phyloP scores from a whole-genome alignment of 2,329 filamentous ascomycete genomes.

The Hypoxylon sp. region DNA sequence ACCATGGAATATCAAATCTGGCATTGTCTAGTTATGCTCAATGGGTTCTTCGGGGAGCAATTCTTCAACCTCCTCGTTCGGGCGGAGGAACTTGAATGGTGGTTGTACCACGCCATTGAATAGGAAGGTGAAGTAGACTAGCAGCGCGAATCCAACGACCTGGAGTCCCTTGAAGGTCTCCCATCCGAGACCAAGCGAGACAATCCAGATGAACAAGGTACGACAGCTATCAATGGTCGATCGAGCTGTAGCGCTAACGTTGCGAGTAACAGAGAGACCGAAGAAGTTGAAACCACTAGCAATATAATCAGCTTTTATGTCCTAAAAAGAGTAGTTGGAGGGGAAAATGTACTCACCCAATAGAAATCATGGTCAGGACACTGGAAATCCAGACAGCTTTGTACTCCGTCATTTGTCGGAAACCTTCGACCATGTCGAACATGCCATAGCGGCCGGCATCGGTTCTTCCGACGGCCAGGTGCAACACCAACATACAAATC shows the following conservation, averaged over 20 bases:
- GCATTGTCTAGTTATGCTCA: conserved; percentile 69
- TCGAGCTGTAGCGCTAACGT: conserved; percentile 90
- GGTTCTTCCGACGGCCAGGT: conserved; percentile 82
- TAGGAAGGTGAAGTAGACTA: conserved; percentile 96
- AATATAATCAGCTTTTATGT: conserved; percentile 10
- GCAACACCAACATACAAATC: conserved; percentile 83
- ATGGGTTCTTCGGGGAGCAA: conserved; percentile 87
- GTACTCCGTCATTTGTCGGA: conserved; percentile 83
- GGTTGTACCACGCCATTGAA: conserved; percentile 95
- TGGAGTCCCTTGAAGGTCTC: conserved; percentile 98
- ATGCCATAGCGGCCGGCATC: conserved; percentile 82
- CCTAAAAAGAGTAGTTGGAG: neutral
- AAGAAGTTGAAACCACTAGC: conserved; percentile 97
- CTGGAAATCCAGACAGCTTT: conserved; percentile 81
- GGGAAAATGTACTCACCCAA: conserved; percentile 75
- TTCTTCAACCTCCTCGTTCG: conserved; percentile 69
- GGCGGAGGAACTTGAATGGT: conserved; percentile 78
- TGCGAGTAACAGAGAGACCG: conserved; percentile 90
- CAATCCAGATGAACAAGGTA: conserved; percentile 98
- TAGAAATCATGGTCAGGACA: conserved; percentile 95
- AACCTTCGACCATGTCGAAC: conserved; percentile 91
- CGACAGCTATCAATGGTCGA: conserved; percentile 98
- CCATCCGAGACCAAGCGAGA: conserved; percentile 93
- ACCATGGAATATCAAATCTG: neutral
- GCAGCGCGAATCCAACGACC: conserved; percentile 85